Evolutionary conservation across 305 asterid genomes (phyloP).

Genomic region (Fraxinus paxiana): DNA sequence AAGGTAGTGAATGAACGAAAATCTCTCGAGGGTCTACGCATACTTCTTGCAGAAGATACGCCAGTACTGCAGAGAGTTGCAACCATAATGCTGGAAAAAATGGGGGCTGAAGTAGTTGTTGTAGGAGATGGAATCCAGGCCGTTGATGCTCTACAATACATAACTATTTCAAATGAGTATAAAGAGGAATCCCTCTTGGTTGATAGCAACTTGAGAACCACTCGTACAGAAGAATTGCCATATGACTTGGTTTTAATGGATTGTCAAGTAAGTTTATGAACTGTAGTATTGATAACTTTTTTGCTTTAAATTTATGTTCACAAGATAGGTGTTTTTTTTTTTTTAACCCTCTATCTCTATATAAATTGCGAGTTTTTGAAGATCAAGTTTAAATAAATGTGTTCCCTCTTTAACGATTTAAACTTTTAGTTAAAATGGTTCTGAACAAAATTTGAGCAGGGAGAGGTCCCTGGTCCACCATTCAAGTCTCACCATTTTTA

Average conservation of each 20-base stretch:
- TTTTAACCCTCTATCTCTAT: background rate
- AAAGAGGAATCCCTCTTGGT: slow-evolving; percentile 20
- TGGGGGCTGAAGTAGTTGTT: slow-evolving; percentile 73
- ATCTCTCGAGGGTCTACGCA: slow-evolving; percentile 57
- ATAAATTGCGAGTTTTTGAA: background rate
- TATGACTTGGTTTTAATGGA: slow-evolving; percentile 89
- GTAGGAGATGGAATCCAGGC: slow-evolving; percentile 86
- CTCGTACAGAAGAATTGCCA: slow-evolving; percentile 25
- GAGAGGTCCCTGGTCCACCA: background rate
- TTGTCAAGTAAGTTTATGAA: slow-evolving; percentile 66
- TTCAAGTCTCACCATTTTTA: background rate
- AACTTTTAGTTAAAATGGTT: background rate
- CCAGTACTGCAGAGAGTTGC: slow-evolving; percentile 88
- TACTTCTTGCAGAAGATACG: slow-evolving; percentile 87
- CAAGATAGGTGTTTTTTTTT: background rate
- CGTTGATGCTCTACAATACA: slow-evolving; percentile 52
- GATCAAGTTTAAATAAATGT: background rate
- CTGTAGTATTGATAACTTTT: background rate
- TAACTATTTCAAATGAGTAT: slow-evolving; percentile 24
- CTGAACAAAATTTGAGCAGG: background rate
- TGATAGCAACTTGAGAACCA: slow-evolving; percentile 24
- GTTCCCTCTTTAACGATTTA: background rate
- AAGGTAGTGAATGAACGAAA: slow-evolving; percentile 35
- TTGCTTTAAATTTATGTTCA: background rate
- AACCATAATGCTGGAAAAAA: slow-evolving; percentile 76